A percentile compares a stretch with the other conserved stretches of the same genome.
Evolutionary conservation across 345 rosid genomes (phyloP).

Genomic region (Sisymbrium altissimum): DNA sequence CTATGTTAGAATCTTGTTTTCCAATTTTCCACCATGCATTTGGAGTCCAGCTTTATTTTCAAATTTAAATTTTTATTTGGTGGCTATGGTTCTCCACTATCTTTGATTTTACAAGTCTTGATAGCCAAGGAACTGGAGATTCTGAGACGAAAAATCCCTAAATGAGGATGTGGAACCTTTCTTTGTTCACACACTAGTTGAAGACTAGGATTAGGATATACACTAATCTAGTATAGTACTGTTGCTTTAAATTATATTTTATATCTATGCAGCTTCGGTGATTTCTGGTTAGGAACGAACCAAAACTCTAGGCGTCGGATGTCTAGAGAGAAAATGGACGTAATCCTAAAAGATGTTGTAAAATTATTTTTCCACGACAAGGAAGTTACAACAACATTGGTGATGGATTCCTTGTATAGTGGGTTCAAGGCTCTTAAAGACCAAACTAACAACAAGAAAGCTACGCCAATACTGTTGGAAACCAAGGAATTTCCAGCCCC

Average conservation of each 20-base stretch:
- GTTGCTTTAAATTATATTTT: conserved; percentile 18
- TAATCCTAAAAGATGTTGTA: conserved; percentile 82
- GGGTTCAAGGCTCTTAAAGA: conserved; percentile 98
- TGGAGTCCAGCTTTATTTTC: neutral
- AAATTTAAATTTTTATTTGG: conserved; percentile 3
- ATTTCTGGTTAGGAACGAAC: conserved; percentile 89
- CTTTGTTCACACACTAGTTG: conserved; percentile 32
- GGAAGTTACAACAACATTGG: conserved; percentile 97
- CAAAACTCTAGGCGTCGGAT: conserved; percentile 65
- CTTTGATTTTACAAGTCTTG: conserved; percentile 25
- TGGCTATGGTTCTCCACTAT: conserved; percentile 17
- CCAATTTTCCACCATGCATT: neutral
- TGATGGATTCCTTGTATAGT: conserved; percentile 98
- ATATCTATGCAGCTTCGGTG: conserved; percentile 62
- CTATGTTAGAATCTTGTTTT: conserved; percentile 1
- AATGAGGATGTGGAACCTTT: conserved; percentile 27
- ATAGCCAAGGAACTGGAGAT: conserved; percentile 26
- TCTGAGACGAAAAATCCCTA: conserved; percentile 27
- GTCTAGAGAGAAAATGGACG: conserved; percentile 86
- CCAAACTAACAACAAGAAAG: conserved; percentile 69
- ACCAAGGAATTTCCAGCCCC: conserved; percentile 80
- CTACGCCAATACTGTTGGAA: conserved; percentile 49
- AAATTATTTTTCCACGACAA: conserved; percentile 94
- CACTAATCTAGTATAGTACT: conserved; percentile 21
- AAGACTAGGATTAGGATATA: conserved; percentile 15